These are phyloP conservation scores for Bullera alba DNA, from an alignment of 768 basidiomycete genomes.

Conservation along the genomic window DNA sequence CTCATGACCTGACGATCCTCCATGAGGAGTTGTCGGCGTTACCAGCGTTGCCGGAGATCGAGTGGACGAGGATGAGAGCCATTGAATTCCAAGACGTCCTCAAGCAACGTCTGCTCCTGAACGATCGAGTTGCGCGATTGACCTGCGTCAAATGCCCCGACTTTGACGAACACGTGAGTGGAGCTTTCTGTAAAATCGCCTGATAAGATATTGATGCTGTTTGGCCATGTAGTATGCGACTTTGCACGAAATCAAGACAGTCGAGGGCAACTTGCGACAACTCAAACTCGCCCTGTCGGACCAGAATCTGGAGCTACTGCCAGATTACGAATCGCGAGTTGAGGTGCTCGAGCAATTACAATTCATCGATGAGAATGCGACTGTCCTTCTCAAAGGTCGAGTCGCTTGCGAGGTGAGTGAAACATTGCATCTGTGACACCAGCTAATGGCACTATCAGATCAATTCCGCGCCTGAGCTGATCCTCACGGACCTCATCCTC, in stretches of 20 bases:
- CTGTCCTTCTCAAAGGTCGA: conserved; percentile 88
- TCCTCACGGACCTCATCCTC: conserved; percentile 90
- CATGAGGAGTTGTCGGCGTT: conserved; percentile 50
- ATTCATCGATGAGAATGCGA: conserved; percentile 92
- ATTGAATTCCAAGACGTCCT: conserved; percentile 86
- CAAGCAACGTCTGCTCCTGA: conserved; percentile 54
- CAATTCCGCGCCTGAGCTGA: conserved; percentile 94
- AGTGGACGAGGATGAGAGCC: conserved; percentile 74
- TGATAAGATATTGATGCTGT: neutral
- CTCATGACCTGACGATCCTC: conserved; percentile 51
- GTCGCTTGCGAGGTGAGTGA: conserved; percentile 86
- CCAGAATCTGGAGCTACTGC: conserved; percentile 90
- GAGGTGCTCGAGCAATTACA: conserved; percentile 81
- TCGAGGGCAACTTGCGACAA: conserved; percentile 65
- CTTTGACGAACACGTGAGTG: conserved; percentile 69
- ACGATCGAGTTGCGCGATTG: conserved; percentile 49
- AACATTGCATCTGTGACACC: neutral
- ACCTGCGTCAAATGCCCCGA: conserved; percentile 58
- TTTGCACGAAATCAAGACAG: conserved; percentile 66
- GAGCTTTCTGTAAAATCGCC: neutral
- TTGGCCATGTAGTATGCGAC: conserved; percentile 62
- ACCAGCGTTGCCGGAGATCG: conserved; percentile 60
- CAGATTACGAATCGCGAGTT: conserved; percentile 93
- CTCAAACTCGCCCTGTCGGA: conserved; percentile 85
- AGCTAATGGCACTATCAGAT: conserved; percentile 56